Evolutionary conservation across 1,284 basidiomycete species (phyloP).

Genomic region (Leucoagaricus sp.): DNA sequence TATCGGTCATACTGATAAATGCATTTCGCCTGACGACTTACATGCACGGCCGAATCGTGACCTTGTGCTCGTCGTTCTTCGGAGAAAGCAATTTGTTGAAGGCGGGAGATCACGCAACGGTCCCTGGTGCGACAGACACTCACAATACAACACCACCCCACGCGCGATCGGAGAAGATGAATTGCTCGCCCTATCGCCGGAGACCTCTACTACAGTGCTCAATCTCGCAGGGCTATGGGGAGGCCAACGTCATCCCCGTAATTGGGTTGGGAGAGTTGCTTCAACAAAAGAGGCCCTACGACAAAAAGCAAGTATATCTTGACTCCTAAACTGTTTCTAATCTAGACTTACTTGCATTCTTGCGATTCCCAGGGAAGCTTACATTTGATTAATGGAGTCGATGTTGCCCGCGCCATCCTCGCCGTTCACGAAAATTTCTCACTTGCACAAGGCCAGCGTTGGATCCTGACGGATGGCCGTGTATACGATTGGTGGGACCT

Average conservation of each 20-base stretch:
- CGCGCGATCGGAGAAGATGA: conserved; percentile 55
- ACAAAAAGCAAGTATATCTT: conserved; percentile 40
- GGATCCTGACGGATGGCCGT: conserved; percentile 58
- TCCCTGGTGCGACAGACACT: conserved; percentile 55
- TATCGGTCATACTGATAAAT: background rate
- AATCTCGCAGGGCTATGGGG: conserved; percentile 70
- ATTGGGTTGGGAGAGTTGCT: conserved; percentile 55
- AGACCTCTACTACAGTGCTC: conserved; percentile 51
- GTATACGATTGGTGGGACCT: conserved; percentile 74
- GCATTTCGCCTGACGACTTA: background rate
- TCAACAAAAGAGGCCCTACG: conserved; percentile 54
- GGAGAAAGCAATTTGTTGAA: background rate
- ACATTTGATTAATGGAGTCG: conserved; percentile 60
- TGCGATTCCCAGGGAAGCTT: conserved; percentile 52
- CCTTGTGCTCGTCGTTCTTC: background rate
- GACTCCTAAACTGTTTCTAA: background rate
- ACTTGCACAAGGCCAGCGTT: conserved; percentile 49
- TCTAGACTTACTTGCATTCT: background rate
- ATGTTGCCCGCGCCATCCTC: conserved; percentile 59
- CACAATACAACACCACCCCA: conserved; percentile 42
- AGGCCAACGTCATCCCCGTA: conserved; percentile 44
- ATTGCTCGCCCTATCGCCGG: conserved; percentile 47
- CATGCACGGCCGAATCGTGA: background rate
- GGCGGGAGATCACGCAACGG: conserved; percentile 7
- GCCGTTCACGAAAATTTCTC: conserved; percentile 47